Base-by-base conservation (phyloP, 1,139 yeast species). In the Ashbya aceris region DNA sequence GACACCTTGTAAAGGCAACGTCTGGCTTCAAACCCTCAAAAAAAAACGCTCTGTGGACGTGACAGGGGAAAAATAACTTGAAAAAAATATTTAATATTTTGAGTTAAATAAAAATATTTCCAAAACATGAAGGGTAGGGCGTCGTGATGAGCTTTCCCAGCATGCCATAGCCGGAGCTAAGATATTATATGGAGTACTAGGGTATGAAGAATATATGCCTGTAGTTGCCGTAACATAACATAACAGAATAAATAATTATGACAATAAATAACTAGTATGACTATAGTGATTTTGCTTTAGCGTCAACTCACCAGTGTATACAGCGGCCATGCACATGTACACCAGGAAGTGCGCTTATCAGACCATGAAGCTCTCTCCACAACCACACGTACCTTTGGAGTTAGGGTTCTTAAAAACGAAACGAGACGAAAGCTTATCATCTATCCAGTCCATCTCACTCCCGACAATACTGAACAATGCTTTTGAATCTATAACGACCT, bases 331-430 rank as follows among this genome's bases (percentile, higher is more conserved):
- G 31, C 35, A 32, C 14, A 10, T 14, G 13, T 7, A 14, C 12
- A 11, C 30, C 12, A n/a, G 23, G 11, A 27, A 11, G 28, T 35
- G 13, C 28, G 11, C 23, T 3, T 10, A 13, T 61, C 67, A 87
- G 7, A 87, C 96, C 96, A 89, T 89, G 63, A 91, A 91, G 6
- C 96, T 85, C 67, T 91, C 98, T 44, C 97, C 98, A 64, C 98
- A 91, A 12, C 98, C 98, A 66, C 98, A 91, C 42, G 95, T 84
- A 29, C 97, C 97, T 68, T 89, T 91, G 38, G 95, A 83, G 65
- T 91, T 91, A 47, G 98, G 98, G 64, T 91, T 91, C 64, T 74
- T 80, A 70, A 91, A 91, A 31, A 91, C 86, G 62, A 91, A 91
- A 58, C 94, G 76, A 12, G 94, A 80, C 30, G 89, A 77, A 50